phyloP scores from a whole-genome alignment of 306 rosid genomes.

The Argentina anserina region DNA sequence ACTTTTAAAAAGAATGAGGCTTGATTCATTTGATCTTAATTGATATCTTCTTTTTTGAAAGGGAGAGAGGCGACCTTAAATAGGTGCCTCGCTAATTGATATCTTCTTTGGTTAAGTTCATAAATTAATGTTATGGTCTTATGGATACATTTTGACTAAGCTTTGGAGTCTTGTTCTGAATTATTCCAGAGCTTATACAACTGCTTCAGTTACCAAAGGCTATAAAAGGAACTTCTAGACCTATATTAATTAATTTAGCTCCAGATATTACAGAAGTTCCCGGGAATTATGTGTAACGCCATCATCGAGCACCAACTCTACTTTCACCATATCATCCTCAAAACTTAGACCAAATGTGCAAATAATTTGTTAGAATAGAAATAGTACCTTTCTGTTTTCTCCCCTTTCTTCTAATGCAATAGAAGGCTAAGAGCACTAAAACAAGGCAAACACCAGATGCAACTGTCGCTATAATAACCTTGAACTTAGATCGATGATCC shows the following conservation, averaged over 20 bases:
- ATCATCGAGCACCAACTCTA: neutral
- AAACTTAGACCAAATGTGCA: neutral
- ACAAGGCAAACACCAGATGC: neutral
- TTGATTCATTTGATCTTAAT: neutral
- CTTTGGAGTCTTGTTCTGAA: neutral
- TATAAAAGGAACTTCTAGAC: neutral
- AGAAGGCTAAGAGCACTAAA: conserved; percentile 9
- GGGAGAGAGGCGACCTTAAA: no score
- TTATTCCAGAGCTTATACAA: neutral
- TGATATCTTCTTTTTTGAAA: neutral
- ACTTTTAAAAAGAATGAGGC: neutral
- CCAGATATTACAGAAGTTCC: neutral
- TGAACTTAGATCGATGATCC: neutral
- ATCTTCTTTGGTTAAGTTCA: neutral
- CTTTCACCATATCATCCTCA: neutral
- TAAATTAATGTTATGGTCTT: neutral
- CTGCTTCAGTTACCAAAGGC: neutral
- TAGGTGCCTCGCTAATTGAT: no score
- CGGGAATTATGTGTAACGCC: neutral
- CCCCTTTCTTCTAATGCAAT: conserved; percentile 15
- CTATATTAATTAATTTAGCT: neutral
- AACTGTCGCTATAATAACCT: conserved; percentile 6
- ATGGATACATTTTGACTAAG: neutral
- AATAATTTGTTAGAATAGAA: neutral
- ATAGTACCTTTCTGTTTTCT: conserved; percentile 16